Percentiles rank a stretch among this genome's conserved stretches.
Evolutionary conservation across 1,284 basidiomycete species (phyloP).

Genomic region (Xanthoconium separans): DNA sequence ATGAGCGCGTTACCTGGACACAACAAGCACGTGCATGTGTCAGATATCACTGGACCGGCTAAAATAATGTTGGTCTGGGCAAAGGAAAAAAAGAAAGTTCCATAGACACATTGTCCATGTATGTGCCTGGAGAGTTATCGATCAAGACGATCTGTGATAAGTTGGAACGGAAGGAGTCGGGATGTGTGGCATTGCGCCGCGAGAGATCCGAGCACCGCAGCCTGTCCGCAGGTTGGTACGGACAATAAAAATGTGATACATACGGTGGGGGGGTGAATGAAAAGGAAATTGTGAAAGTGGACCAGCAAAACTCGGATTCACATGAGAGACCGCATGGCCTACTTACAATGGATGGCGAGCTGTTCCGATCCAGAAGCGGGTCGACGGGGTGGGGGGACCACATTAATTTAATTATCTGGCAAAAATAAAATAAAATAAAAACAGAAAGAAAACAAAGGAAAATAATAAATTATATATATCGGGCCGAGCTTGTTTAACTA

Average conservation of each 20-base stretch:
- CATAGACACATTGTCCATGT: constrained; percentile 8
- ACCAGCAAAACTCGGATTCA: constrained; percentile 4
- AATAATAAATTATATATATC: constrained; percentile 2
- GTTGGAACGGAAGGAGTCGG: constrained; percentile 15
- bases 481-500: constrained; percentile 16
- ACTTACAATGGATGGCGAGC: not conserved
- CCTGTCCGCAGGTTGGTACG: not conserved
- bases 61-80: not conserved
- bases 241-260: not conserved
- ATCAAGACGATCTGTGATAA: constrained; percentile 15
- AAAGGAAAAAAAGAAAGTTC: not conserved
- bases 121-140: constrained; percentile 16
- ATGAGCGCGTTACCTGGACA: constrained; percentile 1
- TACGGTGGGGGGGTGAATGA: not conserved
- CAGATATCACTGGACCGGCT: not conserved
- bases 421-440: not conserved
- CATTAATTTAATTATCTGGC: not conserved
- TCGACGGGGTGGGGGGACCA: constrained; percentile 4
- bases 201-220: constrained; percentile 12
- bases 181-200: not conserved
- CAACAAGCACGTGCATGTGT: not conserved
- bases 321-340: constrained; percentile 16
- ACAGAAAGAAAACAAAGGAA: not conserved
- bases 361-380: constrained; percentile 12
- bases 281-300: constrained; percentile 14